A percentile compares a stretch with the other conserved stretches of the same genome.
Evolutionary conservation across 202 grass and related monocot species (phyloP).

Genomic region (Hordeum pubiflorum): DNA sequence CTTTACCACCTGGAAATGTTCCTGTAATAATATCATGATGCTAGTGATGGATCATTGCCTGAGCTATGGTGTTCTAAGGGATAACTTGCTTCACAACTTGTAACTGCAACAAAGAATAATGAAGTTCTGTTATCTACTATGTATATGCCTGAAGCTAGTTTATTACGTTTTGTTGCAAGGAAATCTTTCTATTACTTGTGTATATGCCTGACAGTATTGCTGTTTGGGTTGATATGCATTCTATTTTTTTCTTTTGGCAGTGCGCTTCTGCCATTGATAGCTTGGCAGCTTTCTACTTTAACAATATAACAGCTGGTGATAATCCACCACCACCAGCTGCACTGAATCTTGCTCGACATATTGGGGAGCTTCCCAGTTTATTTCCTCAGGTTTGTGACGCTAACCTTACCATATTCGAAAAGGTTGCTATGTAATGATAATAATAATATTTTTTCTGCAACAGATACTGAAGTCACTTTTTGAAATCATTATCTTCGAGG

Average conservation of each 20-base stretch:
- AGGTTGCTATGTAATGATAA: slow-evolving; percentile 2
- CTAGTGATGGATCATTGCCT: neutral
- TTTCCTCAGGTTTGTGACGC: slow-evolving; percentile 81
- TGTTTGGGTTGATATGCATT: slow-evolving; percentile 12
- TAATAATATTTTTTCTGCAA: neutral
- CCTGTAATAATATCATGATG: neutral
- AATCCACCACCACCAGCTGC: slow-evolving; percentile 74
- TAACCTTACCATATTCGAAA: slow-evolving; percentile 6
- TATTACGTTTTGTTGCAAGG: neutral
- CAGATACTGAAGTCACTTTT: slow-evolving; percentile 97
- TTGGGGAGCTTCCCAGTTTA: slow-evolving; percentile 80
- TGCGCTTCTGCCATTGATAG: slow-evolving; percentile 93
- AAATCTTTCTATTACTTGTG: neutral
- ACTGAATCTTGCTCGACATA: slow-evolving; percentile 80
- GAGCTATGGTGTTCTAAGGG: neutral
- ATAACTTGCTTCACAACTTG: neutral
- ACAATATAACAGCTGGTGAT: slow-evolving; percentile 73
- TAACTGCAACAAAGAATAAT: neutral
- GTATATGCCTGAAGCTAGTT: slow-evolving; percentile 14
- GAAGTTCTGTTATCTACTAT: neutral
- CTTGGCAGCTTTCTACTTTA: slow-evolving; percentile 90
- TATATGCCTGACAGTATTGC: too few relatives aligned
- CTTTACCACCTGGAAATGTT: slow-evolving; percentile 12
- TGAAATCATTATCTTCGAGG: slow-evolving; percentile 97
- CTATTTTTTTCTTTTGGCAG: slow-evolving; percentile 41